Conservation (phyloP, 306 rosid genomes). For the Trifolium pratense region DNA sequence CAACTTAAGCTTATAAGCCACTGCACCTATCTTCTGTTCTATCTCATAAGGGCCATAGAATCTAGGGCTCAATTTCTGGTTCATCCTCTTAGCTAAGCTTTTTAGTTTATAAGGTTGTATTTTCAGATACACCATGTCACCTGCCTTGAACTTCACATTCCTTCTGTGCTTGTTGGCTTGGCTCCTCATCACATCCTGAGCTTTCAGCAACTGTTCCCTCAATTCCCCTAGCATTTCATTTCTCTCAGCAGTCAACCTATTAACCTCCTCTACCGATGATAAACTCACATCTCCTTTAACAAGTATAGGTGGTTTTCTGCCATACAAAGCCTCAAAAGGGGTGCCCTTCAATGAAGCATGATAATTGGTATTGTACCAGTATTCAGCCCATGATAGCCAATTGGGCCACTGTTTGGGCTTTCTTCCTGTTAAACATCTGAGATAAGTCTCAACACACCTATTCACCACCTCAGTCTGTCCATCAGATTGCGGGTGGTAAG, state of each 20-base stretch:
- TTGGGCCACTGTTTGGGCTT: too few species aligned
- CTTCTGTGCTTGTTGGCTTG: background rate
- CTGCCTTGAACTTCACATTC: background rate
- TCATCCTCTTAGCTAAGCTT: background rate
- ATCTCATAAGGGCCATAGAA: background rate
- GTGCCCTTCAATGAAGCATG: background rate
- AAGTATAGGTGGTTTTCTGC: background rate
- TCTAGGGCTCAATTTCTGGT: background rate
- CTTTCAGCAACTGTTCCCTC: background rate
- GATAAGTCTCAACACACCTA: too few species aligned
- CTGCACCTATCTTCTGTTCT: conserved; percentile 20
- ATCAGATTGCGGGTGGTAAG: too few species aligned
- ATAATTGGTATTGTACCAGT: too few species aligned
- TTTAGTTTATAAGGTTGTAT: background rate
- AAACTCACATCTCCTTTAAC: background rate
- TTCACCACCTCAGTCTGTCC: too few species aligned
- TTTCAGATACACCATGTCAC: background rate
- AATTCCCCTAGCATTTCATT: too few species aligned
- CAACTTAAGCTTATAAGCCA: background rate
- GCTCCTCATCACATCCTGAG: background rate
- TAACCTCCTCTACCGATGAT: background rate
- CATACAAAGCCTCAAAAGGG: background rate
- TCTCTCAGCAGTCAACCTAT: too few species aligned
- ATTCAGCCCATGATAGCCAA: background rate
- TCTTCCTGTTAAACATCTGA: too few species aligned